Evolutionary conservation across 768 basidiomycete species (phyloP), one percentile per base, ranked within the genome.

Genomic region (Psilocybe sp.): DNA sequence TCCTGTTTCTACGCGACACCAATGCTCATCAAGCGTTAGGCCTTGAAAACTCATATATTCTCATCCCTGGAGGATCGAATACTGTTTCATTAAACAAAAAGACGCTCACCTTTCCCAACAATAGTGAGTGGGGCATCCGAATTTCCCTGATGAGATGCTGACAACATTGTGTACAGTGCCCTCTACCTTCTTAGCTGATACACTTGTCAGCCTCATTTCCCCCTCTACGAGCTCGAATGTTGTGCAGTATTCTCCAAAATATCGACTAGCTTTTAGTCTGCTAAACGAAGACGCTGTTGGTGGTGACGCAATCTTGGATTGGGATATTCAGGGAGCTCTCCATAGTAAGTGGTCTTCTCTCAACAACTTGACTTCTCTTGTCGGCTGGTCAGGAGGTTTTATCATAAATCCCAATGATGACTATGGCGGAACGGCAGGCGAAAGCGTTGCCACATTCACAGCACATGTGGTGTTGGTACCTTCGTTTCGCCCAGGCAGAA

Each of bases 211-310:
- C 35, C 72, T 75, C 32, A 59, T 82, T 40, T 64, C 51, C 48
- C 74, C 60, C 53, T 84, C 46, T 60, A 78, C 65, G 41, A 67
- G 69, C 1, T 69, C 76, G 3, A 64, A 75, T n/a, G 60, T 79
- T 46, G 79, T 82, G 35, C 90, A 89, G 66, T 98, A 91, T 64
- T 79, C 94, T 11, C 78, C 83, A 4, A 82, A 81, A 40, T 90
- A 91, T 65, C 86, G 92, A 38, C 78, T 98, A 12, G 83, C 92
- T n/a, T 97, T 98, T 70, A 90, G 89, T 12, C 72, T 99, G 6
- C 69, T 99, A 45, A 96, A 98, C 62, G 92, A 98, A 69, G 89
- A 98, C 63, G 81, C 88, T 3, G 71, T 87, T 1, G 75, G 77
- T 11, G 87, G 87, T 5, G 74, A 72, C 16, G 72, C 75, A 19